phyloP scores from a whole-genome alignment of 2,329 filamentous ascomycete genomes.

The Pseudocercospora fijiensis region DNA sequence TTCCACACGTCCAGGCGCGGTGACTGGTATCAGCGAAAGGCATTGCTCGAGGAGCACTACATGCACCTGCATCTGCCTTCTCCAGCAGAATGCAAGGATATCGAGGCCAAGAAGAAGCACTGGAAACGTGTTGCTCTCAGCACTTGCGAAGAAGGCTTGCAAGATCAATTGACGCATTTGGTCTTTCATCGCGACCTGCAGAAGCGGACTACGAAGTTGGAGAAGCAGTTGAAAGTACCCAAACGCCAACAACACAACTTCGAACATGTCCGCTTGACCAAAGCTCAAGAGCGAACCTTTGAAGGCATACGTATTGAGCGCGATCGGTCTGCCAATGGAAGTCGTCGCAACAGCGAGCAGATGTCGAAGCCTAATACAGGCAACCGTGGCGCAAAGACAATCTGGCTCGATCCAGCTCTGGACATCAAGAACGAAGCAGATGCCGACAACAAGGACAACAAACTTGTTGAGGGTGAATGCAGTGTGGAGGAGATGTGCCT shows the following conservation, averaged over 20 bases:
- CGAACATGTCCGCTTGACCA: conserved; percentile 73
- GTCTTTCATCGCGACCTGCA: conserved; percentile 94
- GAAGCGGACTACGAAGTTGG: conserved; percentile 87
- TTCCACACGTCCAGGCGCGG: conserved; percentile 85
- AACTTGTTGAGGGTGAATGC: conserved; percentile 62
- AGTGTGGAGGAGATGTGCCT: conserved; percentile 94
- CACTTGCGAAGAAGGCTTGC: conserved; percentile 83
- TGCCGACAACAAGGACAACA: conserved; percentile 11
- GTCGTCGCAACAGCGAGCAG: conserved; percentile 37
- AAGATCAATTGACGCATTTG: conserved; percentile 84
- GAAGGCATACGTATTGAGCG: conserved; percentile 71
- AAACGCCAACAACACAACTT: conserved; percentile 91
- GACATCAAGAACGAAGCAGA: conserved; percentile 9
- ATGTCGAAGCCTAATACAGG: conserved; percentile 28
- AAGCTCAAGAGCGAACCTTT: conserved; percentile 72
- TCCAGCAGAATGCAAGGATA: conserved; percentile 44
- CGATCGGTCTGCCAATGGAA: conserved; percentile 20
- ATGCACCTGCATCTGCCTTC: conserved; percentile 65
- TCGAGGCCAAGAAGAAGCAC: conserved; percentile 69
- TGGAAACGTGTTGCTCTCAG: conserved; percentile 75
- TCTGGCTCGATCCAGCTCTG: conserved; percentile 71
- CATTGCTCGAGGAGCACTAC: conserved; percentile 91
- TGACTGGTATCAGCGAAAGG: conserved; percentile 94
- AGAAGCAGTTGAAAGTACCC: conserved; percentile 77
- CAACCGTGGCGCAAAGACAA: conserved; percentile 64